Evolutionary conservation across 345 rosid species (phyloP).

Genomic region (Syzygium jambos): DNA sequence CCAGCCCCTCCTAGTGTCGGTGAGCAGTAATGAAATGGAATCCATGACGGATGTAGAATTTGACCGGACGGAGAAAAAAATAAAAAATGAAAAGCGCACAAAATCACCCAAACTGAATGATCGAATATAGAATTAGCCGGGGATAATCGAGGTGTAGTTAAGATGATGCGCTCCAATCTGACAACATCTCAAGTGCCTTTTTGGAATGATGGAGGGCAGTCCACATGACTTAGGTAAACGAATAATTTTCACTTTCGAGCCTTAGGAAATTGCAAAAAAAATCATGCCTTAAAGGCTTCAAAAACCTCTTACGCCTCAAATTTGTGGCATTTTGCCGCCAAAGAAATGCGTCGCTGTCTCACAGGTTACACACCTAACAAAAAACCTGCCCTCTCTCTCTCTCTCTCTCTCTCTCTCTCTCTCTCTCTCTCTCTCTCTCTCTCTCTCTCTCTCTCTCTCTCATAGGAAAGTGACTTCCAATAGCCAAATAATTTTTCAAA

Average conservation of each 20-base stretch:
- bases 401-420: not conserved
- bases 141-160: not conserved
- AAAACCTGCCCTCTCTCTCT: constrained; percentile 20
- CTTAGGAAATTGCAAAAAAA: not conserved
- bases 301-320: not conserved
- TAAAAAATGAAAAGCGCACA: not conserved
- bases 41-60: not conserved
- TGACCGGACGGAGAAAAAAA: not conserved
- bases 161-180: not conserved
- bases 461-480: not conserved
- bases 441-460: not conserved
- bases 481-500: not conserved
- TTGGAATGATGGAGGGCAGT: not conserved
- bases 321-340: not conserved
- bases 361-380: constrained; percentile 17
- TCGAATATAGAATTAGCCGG: not conserved
- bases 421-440: not conserved
- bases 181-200: not conserved
- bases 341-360: not conserved
- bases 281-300: not conserved
- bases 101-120: not conserved
- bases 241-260: too few species aligned
- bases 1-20: not conserved
- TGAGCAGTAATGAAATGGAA: not conserved
- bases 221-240: not conserved